These are phyloP conservation scores for Rhizopus sp. DNA, from an alignment of 371 early-diverging fungal species.

Conservation along the genomic window DNA sequence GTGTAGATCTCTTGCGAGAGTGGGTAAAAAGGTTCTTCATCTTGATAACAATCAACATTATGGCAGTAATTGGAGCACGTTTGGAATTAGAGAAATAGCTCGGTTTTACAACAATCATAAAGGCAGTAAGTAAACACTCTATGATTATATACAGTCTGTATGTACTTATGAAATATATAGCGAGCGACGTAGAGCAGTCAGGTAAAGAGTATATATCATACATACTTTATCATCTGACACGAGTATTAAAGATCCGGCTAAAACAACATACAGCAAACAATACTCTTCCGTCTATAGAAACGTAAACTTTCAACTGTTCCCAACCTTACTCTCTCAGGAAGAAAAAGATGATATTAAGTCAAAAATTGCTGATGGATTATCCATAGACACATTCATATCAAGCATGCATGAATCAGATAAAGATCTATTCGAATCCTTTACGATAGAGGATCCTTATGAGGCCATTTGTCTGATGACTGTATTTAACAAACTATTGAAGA, in stretches of 20 bases:
- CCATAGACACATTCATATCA: neutral
- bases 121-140: too few relatives aligned
- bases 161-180: neutral
- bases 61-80: conserved; percentile 78
- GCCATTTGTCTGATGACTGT: neutral
- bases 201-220: neutral
- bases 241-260: neutral
- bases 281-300: conserved; percentile 20
- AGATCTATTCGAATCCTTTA: conserved; percentile 3
- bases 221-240: neutral
- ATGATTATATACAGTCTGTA: too few relatives aligned
- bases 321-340: neutral
- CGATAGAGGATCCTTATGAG: neutral
- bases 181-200: neutral
- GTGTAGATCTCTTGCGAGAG: conserved; percentile 72
- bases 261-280: neutral
- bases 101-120: neutral
- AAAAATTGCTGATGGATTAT: conserved; percentile 1
- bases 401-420: neutral
- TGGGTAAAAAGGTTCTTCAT: conserved; percentile 89
- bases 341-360: neutral
- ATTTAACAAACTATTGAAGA: conserved; percentile 38
- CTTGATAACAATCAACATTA: conserved; percentile 85
- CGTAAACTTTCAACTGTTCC: conserved; percentile 6
- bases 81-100: conserved; percentile 44